Percentiles rank a stretch among this genome's conserved stretches.
Conservation (phyloP, 768 basidiomycete genomes). For the Rhizopogon vesiculosus region DNA sequence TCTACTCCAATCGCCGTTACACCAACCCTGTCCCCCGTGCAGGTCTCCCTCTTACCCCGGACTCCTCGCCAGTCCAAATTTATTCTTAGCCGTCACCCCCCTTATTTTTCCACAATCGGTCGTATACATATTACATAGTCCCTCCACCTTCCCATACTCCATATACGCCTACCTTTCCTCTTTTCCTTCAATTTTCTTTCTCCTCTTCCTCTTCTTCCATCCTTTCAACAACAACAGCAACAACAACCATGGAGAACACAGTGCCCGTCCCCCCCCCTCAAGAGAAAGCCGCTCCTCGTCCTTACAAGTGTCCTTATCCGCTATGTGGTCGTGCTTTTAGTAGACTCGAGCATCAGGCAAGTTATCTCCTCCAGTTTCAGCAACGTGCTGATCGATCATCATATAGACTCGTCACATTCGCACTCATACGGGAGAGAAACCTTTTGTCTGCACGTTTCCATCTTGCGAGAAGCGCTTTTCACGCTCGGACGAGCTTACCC, state of each 20-base stretch:
- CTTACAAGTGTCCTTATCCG: conserved; percentile 94
- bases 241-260: conserved; percentile 19
- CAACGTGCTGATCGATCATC: conserved; percentile 15
- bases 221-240: conserved; percentile 6
- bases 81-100: too few relatives aligned
- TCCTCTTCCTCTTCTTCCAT: conserved; percentile 8
- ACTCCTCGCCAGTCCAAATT: conserved; percentile 13
- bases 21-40: conserved; percentile 17
- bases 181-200: conserved; percentile 11
- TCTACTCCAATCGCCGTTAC: conserved; percentile 12
- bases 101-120: conserved; percentile 18
- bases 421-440: conserved; percentile 98
- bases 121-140: background rate
- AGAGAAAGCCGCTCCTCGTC: conserved; percentile 51
- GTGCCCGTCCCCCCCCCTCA: conserved; percentile 8
- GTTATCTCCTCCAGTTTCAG: conserved; percentile 16
- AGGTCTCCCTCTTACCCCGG: conserved; percentile 23
- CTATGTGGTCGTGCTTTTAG: conserved; percentile 95
- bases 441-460: conserved; percentile 86
- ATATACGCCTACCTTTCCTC: conserved; percentile 4
- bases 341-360: conserved; percentile 91
- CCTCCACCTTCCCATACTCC: background rate
- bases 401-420: conserved; percentile 92
- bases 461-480: conserved; percentile 99
- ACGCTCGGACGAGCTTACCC: conserved; percentile 95